Conservation (phyloP, 2,329 filamentous ascomycete species). For the Didymella pomorum region DNA sequence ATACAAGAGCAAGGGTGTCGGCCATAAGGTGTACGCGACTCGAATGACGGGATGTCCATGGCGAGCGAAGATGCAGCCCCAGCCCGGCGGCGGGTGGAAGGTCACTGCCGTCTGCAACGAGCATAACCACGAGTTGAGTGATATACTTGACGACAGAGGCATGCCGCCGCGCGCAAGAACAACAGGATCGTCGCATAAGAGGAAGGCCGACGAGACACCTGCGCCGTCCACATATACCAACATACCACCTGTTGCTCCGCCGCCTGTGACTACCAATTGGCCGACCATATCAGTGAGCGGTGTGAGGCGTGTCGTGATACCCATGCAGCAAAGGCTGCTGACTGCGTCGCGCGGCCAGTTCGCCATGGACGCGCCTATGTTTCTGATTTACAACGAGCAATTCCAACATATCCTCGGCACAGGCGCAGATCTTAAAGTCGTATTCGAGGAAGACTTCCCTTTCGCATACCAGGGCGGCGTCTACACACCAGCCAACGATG, state of each 20-base stretch:
- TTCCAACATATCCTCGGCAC: conserved; percentile 23
- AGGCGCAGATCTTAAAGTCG: conserved; percentile 21
- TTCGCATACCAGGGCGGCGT: conserved; percentile 62
- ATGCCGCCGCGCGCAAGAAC: conserved; percentile 25
- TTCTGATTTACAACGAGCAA: conserved; percentile 22
- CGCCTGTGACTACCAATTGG: conserved; percentile 16
- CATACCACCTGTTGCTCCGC: conserved; percentile 1
- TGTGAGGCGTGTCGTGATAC: conserved; percentile 13
- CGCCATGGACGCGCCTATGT: conserved; percentile 14
- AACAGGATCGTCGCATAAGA: neutral
- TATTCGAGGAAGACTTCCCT: conserved; percentile 70
- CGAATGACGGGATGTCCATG: conserved; percentile 25
- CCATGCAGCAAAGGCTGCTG: conserved; percentile 23
- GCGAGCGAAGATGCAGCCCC: conserved; percentile 24
- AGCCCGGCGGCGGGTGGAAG: conserved; percentile 23
- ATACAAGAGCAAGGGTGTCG: conserved; percentile 24
- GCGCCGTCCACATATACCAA: conserved; percentile 14
- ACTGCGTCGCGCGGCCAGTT: conserved; percentile 16
- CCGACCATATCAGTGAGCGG: conserved; percentile 18
- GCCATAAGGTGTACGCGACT: conserved; percentile 20
- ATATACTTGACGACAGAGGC: conserved; percentile 21
- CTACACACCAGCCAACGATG: conserved; percentile 44
- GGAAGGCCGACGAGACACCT: conserved; percentile 13
- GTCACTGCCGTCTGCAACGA: conserved; percentile 17
- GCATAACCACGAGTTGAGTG: conserved; percentile 24